These are phyloP conservation scores for Cordyceps cicadae DNA, from an alignment of 2,329 filamentous ascomycete genomes.

Conservation along the genomic window DNA sequence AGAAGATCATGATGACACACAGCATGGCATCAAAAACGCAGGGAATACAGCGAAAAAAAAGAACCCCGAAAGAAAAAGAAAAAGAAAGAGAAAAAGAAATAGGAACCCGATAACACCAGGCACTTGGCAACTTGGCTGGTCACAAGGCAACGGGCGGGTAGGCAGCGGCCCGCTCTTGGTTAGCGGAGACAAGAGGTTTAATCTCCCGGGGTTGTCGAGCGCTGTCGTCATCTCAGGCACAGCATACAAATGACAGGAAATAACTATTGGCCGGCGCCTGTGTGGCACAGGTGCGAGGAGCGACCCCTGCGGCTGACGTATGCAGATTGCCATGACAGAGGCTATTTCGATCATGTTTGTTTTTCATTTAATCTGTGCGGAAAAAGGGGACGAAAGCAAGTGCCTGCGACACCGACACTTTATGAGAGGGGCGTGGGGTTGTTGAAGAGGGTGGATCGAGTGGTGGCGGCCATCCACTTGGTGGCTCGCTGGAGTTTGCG, in stretches of 20 bases:
- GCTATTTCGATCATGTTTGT: background rate
- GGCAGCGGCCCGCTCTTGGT: conserved; percentile 7
- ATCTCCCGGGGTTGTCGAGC: background rate
- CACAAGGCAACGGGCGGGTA: background rate
- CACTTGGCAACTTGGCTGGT: background rate
- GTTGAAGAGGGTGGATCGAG: background rate
- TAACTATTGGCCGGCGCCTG: background rate
- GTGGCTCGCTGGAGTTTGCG: background rate
- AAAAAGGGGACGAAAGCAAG: background rate
- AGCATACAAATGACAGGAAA: background rate
- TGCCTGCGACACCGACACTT: background rate
- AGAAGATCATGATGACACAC: background rate
- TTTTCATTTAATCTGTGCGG: background rate
- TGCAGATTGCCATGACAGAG: background rate
- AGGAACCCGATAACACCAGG: background rate
- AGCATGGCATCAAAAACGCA: background rate
- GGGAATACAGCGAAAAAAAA: background rate
- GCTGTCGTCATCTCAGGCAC: conserved; percentile 3
- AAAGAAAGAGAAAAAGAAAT: background rate
- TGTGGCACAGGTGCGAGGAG: too few species aligned
- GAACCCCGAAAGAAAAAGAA: too few species aligned
- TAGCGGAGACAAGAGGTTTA: background rate
- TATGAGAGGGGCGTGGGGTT: background rate
- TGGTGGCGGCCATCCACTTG: background rate
- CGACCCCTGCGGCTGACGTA: background rate